A percentile compares a stretch with the other conserved stretches of the same genome.
Conservation (phyloP, 768 basidiomycete genomes). For the Harrya chromipes region DNA sequence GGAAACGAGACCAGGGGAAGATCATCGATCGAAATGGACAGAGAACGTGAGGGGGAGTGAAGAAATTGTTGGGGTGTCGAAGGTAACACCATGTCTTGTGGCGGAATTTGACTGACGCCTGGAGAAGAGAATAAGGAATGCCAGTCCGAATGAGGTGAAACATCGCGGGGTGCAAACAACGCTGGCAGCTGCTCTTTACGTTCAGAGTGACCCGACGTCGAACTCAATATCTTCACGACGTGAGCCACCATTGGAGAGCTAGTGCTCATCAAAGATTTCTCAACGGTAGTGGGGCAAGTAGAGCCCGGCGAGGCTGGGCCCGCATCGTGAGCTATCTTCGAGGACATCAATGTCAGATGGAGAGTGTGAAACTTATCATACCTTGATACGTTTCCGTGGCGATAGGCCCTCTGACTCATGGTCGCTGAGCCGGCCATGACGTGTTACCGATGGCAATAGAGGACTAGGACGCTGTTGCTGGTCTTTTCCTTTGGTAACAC, state of each 20-base stretch:
- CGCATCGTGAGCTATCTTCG: constrained; percentile 18
- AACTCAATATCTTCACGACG: background rate
- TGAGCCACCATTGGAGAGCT: background rate
- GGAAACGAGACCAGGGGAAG: constrained; percentile 17
- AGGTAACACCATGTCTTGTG: background rate
- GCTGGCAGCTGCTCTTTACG: background rate
- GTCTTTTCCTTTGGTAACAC: background rate
- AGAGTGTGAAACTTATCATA: constrained; percentile 6
- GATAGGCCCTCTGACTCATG: constrained; percentile 16
- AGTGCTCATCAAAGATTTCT: background rate
- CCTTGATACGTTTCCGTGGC: constrained; percentile 40
- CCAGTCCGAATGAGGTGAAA: constrained; percentile 9
- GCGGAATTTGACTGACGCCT: background rate
- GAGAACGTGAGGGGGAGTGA: constrained; percentile 8
- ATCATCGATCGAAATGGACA: constrained; percentile 14
- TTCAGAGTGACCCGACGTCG: background rate
- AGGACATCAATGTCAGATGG: constrained; percentile 8
- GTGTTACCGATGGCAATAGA: background rate
- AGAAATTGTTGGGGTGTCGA: background rate
- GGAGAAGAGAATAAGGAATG: constrained; percentile 23
- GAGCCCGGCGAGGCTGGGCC: background rate
- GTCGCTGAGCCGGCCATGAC: constrained; percentile 4
- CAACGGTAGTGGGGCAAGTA: background rate
- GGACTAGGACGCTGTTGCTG: background rate
- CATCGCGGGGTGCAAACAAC: background rate